Conservation (phyloP, 1,284 basidiomycete species). For the Tranzscheliella williamsii region DNA sequence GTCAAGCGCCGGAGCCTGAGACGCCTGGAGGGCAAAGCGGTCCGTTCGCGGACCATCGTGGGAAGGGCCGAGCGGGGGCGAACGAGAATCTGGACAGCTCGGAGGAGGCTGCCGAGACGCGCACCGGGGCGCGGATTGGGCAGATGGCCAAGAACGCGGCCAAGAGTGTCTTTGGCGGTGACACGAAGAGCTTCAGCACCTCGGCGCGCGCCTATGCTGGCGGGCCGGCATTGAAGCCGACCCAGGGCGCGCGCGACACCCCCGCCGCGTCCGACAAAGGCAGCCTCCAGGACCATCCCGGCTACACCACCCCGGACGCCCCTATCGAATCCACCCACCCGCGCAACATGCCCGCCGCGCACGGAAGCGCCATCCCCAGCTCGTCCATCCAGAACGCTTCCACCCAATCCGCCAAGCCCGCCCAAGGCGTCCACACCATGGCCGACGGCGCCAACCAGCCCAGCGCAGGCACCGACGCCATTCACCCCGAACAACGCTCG, state of each 20-base stretch:
- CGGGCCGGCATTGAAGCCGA: conserved; percentile 5
- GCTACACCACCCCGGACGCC: conserved; percentile 39
- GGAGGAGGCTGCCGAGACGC: conserved; percentile 26
- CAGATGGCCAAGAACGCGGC: conserved; percentile 24
- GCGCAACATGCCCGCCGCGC: conserved; percentile 26
- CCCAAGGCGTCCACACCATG: conserved; percentile 33
- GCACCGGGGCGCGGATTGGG: conserved; percentile 12
- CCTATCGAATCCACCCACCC: conserved; percentile 35
- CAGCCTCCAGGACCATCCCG: conserved; percentile 20
- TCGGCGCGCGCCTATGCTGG: not conserved
- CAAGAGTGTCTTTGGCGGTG: conserved; percentile 15
- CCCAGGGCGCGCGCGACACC: conserved; percentile 6
- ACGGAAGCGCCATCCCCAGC: conserved; percentile 6
- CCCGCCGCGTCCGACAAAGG: conserved; percentile 15
- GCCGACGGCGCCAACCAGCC: conserved; percentile 36
- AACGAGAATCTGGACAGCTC: conserved; percentile 20
- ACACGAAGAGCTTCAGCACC: conserved; percentile 25
- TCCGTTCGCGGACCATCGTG: conserved; percentile 37
- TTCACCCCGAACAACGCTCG: conserved; percentile 34
- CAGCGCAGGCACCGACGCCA: conserved; percentile 27
- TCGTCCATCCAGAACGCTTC: conserved; percentile 15
- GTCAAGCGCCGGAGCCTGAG: conserved; percentile 18
- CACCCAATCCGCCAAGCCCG: conserved; percentile 19
- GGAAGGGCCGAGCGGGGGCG: conserved; percentile 11
- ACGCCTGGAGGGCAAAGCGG: conserved; percentile 26